Evolutionary conservation across 306 rosid genomes (phyloP).

Genomic region (Prunus salicina): DNA sequence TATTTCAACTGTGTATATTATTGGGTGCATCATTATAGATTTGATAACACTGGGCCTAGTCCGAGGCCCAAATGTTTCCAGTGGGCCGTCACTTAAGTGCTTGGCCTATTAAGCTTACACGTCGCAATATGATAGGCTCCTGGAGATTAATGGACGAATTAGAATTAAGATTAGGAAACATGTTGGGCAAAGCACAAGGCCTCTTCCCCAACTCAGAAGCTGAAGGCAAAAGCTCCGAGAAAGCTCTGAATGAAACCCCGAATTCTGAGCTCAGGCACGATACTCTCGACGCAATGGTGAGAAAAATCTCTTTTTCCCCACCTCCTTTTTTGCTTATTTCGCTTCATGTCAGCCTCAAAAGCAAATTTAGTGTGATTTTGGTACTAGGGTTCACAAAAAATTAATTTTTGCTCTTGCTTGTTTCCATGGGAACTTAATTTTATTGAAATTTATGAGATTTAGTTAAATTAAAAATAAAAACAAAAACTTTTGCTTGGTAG

Average conservation of each 20-base stretch:
- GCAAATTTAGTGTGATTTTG: neutral
- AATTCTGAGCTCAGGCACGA: slow-evolving; percentile 1
- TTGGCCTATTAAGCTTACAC: neutral
- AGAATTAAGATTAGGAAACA: neutral
- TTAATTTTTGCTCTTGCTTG: neutral
- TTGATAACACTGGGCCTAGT: neutral
- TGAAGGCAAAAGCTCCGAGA: slow-evolving; percentile 14
- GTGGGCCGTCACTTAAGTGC: neutral
- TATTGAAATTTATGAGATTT: neutral
- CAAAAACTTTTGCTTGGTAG: no score
- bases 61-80: neutral
- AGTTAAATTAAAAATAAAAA: neutral
- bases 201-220: neutral
- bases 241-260: slow-evolving; percentile 27
- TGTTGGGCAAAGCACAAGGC: neutral
- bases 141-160: neutral
- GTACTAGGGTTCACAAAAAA: neutral
- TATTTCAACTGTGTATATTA: neutral
- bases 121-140: neutral
- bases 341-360: neutral
- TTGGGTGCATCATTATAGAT: neutral
- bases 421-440: neutral
- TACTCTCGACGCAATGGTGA: slow-evolving; percentile 38
- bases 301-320: neutral
- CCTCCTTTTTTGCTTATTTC: neutral